Conservation (phyloP, 306 rosid species). For the Inga oerstediana region DNA sequence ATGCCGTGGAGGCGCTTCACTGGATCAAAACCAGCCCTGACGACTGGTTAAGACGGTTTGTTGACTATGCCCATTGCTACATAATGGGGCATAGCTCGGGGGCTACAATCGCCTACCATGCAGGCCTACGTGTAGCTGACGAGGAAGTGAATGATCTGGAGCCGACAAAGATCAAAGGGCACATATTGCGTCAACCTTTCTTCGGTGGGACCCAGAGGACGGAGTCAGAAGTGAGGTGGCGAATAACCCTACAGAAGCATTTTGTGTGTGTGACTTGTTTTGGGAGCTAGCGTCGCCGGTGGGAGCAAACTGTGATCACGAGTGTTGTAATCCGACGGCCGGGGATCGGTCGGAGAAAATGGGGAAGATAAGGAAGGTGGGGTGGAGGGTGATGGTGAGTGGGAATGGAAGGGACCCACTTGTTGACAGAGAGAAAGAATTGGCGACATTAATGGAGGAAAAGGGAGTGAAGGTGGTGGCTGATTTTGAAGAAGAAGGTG, state of each 20-base stretch:
- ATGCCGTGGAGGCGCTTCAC: constrained; percentile 48
- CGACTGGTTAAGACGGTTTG: constrained; percentile 41
- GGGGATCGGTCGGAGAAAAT: background rate
- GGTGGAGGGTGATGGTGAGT: background rate
- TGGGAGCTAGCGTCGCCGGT: background rate
- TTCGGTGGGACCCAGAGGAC: constrained; percentile 46
- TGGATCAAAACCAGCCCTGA: constrained; percentile 31
- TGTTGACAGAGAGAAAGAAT: background rate
- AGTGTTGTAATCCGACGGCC: background rate
- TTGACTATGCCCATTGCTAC: constrained; percentile 42
- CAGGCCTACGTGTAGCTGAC: constrained; percentile 35
- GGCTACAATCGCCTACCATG: constrained; percentile 45
- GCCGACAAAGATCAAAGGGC: constrained; percentile 40
- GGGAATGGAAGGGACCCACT: background rate
- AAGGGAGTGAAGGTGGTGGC: background rate
- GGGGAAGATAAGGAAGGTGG: background rate
- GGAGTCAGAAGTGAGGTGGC: constrained; percentile 39
- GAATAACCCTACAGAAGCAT: background rate
- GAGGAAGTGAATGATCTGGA: background rate
- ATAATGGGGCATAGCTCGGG: constrained; percentile 59
- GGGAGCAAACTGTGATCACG: background rate
- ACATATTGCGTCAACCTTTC: constrained; percentile 43
- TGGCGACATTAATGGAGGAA: background rate
- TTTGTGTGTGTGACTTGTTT: background rate
- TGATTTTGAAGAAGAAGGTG: background rate